These are phyloP conservation scores for Vitellaria paradoxa DNA, from an alignment of 179 eudicot genomes.

Conservation along the genomic window DNA sequence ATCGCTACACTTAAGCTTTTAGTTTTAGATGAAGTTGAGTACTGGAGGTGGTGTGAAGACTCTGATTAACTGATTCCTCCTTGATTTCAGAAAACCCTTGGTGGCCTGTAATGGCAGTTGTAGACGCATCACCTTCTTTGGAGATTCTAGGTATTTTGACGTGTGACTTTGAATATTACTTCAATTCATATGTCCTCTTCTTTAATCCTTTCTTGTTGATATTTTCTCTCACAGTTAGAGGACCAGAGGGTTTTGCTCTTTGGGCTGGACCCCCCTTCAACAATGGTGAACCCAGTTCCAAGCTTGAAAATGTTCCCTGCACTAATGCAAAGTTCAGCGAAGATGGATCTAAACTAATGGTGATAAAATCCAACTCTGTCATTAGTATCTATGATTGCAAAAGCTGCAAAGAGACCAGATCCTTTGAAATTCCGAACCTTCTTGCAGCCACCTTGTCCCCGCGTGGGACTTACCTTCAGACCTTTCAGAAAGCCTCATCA, in stretches of 20 bases:
- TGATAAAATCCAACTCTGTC: constrained; percentile 50
- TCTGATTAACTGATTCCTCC: not conserved
- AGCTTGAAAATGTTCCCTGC: constrained; percentile 61
- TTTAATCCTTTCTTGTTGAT: constrained; percentile 5
- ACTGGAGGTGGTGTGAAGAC: not conserved
- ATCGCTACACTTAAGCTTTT: not conserved
- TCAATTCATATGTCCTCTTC: not conserved
- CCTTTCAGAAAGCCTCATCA: constrained; percentile 66
- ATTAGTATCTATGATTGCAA: constrained; percentile 63
- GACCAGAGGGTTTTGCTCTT: constrained; percentile 59
- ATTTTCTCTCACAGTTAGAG: constrained; percentile 50
- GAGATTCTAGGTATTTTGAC: constrained; percentile 49
- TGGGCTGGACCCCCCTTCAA: constrained; percentile 84
- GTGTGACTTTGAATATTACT: constrained; percentile 2
- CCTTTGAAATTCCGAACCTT: constrained; percentile 56
- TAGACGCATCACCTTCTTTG: constrained; percentile 41
- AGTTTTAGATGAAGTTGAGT: not conserved
- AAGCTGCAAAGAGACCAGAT: constrained; percentile 53
- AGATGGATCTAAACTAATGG: constrained; percentile 80
- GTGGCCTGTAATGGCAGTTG: constrained; percentile 41
- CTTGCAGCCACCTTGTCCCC: constrained; percentile 71
- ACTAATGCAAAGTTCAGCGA: constrained; percentile 64
- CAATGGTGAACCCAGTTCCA: constrained; percentile 58
- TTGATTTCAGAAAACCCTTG: not conserved
- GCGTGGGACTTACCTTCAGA: constrained; percentile 79